Base-by-base conservation (phyloP, 495 filamentous ascomycete genomes). In the Geoglossum glabrum region DNA sequence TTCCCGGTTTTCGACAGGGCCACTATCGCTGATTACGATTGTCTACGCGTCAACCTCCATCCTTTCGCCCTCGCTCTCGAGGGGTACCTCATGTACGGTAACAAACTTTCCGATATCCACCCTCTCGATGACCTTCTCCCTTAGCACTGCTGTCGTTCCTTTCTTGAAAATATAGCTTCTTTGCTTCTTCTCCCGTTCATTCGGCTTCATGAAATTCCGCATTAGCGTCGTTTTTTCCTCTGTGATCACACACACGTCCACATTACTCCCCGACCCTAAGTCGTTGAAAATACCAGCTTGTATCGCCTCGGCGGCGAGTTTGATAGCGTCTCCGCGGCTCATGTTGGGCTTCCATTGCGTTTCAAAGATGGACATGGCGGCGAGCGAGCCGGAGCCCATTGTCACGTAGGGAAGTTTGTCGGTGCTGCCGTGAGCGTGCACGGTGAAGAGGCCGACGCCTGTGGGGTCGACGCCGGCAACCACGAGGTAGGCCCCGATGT, bases 401-500 rank as follows among this genome's bases (percentile, higher is more conserved):
- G 93, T 99, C 63, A 99, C 93, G 69, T 99, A 99, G 19, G 93
- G 93, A 31, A 99, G 81, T 75, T 99, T 99, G 73, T 99, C 93
- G 49, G 93, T 99, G 56, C 84, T 90, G 47, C 93, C 93, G 76
- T 99, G 93, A 30, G 93, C 93, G 74, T 99, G 93, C 11, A 99
- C 93, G 54, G 93, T 99, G 76, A 90, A 99, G 17, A 99, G 79
- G 58, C 92, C 86, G n/a, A 83, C 79, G 59, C 93, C 93, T 7
- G 93, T 99, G 10, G 93, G 90, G 71, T 99, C 93, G 58, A 94
- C 90, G 59, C 93, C 93, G 2, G 93, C 93, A 52, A 99, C 89
- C 19, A 99, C 93, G 45, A 99, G 81, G 72, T 99, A 99, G 45
- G 93, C 93, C 60, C 93, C 93, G 61, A 99, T 94, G 74, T 99